Conservation (phyloP, 2,329 filamentous ascomycete genomes). For the Rhinocladiella similis region DNA sequence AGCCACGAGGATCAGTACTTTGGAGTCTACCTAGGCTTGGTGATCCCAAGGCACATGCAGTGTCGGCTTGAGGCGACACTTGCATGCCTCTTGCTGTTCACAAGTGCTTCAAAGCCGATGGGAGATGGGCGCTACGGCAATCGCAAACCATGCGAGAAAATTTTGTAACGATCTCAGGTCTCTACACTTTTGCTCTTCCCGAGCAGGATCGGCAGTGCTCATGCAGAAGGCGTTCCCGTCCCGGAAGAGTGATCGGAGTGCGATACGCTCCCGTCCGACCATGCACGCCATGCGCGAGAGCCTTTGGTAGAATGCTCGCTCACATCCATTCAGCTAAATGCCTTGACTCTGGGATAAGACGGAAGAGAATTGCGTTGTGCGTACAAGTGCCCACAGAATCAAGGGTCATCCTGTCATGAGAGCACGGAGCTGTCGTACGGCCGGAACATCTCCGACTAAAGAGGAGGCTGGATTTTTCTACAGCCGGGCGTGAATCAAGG, state of each 20-base stretch:
- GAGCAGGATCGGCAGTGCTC: background rate
- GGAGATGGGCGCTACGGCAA: background rate
- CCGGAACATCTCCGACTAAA: background rate
- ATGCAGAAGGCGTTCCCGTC: background rate
- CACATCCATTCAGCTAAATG: background rate
- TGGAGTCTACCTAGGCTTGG: background rate
- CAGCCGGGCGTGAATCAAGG: background rate
- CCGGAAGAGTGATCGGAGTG: background rate
- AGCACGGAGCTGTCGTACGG: background rate
- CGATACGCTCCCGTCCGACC: background rate
- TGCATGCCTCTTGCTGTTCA: background rate
- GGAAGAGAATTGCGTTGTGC: background rate
- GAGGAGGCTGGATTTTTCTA: background rate
- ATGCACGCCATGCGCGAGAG: background rate
- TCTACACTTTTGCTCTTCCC: background rate
- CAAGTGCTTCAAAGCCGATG: background rate
- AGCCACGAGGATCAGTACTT: background rate
- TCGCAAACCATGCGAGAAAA: background rate
- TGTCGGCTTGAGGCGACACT: background rate
- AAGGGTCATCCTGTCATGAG: background rate
- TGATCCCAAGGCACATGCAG: background rate
- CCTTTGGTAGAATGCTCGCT: background rate
- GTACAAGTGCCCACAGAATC: background rate
- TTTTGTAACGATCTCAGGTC: background rate
- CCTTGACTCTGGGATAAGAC: background rate